Evolutionary conservation across 1,284 basidiomycete genomes (phyloP).

Genomic region (Lignosus rhinocerotis): DNA sequence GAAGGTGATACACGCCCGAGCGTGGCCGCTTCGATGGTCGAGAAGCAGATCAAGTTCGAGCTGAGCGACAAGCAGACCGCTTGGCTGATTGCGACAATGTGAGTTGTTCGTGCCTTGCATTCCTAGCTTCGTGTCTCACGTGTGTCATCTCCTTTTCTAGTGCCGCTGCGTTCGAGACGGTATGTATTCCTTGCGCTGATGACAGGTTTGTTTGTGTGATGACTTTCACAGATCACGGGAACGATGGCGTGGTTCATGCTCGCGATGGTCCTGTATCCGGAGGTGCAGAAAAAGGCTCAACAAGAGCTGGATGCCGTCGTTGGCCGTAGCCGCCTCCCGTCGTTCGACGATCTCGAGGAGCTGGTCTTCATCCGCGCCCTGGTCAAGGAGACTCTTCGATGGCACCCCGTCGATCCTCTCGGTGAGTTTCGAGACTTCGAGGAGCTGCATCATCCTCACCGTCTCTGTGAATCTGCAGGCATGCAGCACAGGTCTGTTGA

Average conservation of each 20-base stretch:
- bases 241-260: constrained; percentile 25
- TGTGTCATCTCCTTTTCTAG: background rate
- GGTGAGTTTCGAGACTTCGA: background rate
- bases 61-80: constrained; percentile 2
- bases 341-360: constrained; percentile 28
- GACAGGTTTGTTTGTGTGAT: background rate
- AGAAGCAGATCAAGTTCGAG: constrained; percentile 4
- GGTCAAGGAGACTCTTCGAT: constrained; percentile 28
- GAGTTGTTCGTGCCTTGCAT: background rate
- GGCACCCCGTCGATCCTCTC: constrained; percentile 9
- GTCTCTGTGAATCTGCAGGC: background rate
- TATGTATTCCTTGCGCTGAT: background rate
- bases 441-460: background rate
- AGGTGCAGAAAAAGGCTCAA: constrained; percentile 36
- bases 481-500: constrained; percentile 13
- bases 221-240: background rate
- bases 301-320: constrained; percentile 36
- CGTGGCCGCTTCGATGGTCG: constrained; percentile 1
- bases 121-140: no score
- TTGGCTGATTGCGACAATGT: constrained; percentile 6
- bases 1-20: background rate
- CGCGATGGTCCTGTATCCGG: constrained; percentile 36
- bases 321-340: constrained; percentile 29
- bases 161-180: constrained; percentile 3
- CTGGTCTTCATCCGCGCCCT: constrained; percentile 33